Evolutionary conservation across 78 protist genomes (phyloP).

Genomic region (Emiliania huxleyi): DNA sequence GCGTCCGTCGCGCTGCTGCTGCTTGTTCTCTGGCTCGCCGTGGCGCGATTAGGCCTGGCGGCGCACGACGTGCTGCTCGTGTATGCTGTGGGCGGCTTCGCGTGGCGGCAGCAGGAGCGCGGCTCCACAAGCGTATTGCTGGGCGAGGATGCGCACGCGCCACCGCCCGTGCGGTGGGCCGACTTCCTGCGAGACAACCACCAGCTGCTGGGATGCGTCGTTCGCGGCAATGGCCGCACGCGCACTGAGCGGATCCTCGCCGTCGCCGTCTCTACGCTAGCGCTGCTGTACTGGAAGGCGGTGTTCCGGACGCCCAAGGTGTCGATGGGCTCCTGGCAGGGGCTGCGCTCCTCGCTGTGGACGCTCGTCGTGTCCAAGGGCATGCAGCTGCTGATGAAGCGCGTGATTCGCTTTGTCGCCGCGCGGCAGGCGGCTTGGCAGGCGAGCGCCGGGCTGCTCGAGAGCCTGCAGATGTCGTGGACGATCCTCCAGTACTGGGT

Average conservation of each 20-base stretch:
- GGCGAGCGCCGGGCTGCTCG: neutral
- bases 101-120: neutral
- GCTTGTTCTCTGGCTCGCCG: neutral
- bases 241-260: neutral
- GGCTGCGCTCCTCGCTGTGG: neutral
- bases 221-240: neutral
- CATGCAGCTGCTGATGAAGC: conserved; percentile 19
- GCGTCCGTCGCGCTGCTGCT: no score
- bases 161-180: neutral
- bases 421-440: neutral
- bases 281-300: conserved; percentile 9
- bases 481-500: neutral
- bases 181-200: neutral
- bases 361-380: conserved; percentile 4
- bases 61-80: neutral
- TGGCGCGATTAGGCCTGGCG: neutral
- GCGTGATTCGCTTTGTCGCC: neutral
- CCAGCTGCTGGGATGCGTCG: neutral
- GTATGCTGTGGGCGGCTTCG: neutral
- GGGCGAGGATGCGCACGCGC: neutral
- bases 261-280: neutral
- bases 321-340: neutral
- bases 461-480: neutral
- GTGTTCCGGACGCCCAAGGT: neutral
- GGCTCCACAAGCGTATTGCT: neutral